These are phyloP conservation scores for Cicer arietinum DNA, from an alignment of 306 rosid genomes.

Conservation along the genomic window DNA sequence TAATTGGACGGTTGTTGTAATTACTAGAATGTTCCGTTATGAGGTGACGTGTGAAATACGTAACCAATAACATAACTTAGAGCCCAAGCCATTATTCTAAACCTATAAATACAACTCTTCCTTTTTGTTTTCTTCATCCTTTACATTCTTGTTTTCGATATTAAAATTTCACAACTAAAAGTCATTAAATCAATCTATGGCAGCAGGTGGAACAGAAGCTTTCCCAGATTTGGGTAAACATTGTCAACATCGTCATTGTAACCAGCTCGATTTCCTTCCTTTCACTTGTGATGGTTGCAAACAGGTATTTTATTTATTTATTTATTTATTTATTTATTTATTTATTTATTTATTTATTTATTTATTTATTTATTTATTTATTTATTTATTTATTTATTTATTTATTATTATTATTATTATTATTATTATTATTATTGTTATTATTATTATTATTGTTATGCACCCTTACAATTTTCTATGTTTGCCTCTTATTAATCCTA, in stretches of 20 bases:
- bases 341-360: too few relatives aligned
- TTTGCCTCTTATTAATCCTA: too few relatives aligned
- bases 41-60: not conserved
- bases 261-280: slow-evolving; percentile 90
- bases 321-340: not conserved
- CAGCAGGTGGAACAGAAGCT: slow-evolving; percentile 88
- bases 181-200: slow-evolving; percentile 46
- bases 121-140: not conserved
- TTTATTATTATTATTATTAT: not conserved
- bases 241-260: slow-evolving; percentile 72
- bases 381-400: not conserved
- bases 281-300: slow-evolving; percentile 76
- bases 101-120: slow-evolving; percentile 41
- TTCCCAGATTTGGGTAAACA: slow-evolving; percentile 89
- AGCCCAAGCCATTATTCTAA: slow-evolving; percentile 43
- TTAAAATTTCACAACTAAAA: slow-evolving; percentile 11
- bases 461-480: too few relatives aligned
- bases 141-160: not conserved
- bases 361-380: too few relatives aligned
- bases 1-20: not conserved
- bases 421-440: too few relatives aligned
- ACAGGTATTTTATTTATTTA: slow-evolving; percentile 39
- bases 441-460: too few relatives aligned
- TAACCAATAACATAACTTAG: slow-evolving; percentile 31
- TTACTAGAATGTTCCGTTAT: slow-evolving; percentile 33